Conservation (phyloP, 1,139 yeast genomes). For the Pichia sp. region DNA sequence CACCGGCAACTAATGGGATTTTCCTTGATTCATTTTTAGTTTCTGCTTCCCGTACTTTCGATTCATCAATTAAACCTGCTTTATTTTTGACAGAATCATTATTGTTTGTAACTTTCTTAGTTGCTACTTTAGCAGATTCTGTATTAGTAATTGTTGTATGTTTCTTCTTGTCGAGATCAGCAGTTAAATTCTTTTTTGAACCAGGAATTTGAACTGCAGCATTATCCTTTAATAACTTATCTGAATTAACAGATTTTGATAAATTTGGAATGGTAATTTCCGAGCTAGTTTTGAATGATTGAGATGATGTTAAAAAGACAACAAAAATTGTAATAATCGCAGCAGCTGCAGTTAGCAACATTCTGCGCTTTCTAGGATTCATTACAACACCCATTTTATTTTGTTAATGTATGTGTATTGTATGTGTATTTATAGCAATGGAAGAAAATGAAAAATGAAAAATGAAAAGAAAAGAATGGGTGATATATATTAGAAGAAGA, state of each 20-base stretch:
- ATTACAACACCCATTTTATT: constrained; percentile 8
- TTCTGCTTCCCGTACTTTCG: constrained; percentile 29
- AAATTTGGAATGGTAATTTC: constrained; percentile 4
- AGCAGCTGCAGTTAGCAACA: constrained; percentile 26
- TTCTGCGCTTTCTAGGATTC: constrained; percentile 24
- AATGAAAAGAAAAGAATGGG: neutral
- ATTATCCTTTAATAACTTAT: neutral
- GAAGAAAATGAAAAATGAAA: neutral
- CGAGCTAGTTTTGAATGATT: neutral
- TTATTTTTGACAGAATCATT: constrained; percentile 25
- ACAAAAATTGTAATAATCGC: constrained; percentile 22
- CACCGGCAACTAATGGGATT: constrained; percentile 20
- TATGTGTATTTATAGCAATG: neutral
- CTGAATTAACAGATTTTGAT: neutral
- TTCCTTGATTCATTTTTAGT: constrained; percentile 12
- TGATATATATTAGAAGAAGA: too few species aligned
- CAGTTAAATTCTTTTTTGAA: neutral
- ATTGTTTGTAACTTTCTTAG: constrained; percentile 19
- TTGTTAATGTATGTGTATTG: neutral
- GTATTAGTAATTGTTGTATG: too few species aligned
- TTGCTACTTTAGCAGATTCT: constrained; percentile 7
- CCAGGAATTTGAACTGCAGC: constrained; percentile 9
- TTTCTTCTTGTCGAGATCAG: too few species aligned
- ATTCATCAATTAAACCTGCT: constrained; percentile 29
- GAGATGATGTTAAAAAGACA: constrained; percentile 18